These are phyloP conservation scores for Cylindrotheca closterium DNA, from an alignment of 108 stramenopile genomes.

Conservation along the genomic window DNA sequence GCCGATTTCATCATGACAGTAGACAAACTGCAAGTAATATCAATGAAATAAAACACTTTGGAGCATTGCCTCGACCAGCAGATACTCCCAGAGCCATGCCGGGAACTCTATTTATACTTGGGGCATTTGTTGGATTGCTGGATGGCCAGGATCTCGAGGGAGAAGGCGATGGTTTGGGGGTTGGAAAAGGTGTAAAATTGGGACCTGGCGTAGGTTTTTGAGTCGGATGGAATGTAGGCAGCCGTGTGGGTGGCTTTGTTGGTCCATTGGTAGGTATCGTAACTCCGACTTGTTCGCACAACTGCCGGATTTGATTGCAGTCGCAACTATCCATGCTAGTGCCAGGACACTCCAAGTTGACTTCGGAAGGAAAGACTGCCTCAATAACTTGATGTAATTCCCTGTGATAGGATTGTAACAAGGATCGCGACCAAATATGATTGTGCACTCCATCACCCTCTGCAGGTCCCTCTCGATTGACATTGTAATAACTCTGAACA, in stretches of 20 bases:
- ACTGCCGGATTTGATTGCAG: not conserved
- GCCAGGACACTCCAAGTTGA: not conserved
- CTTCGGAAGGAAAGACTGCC: not conserved
- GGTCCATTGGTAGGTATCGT: not conserved
- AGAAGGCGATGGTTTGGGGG: not conserved
- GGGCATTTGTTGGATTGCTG: no score
- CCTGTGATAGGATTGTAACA: not conserved
- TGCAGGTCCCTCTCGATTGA: not conserved
- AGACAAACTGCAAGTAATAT: no score
- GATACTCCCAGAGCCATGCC: no score
- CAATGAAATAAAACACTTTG: no score
- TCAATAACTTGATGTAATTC: not conserved
- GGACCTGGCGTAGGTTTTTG: not conserved
- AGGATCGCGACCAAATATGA: not conserved
- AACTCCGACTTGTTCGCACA: not conserved
- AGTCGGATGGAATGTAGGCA: not conserved
- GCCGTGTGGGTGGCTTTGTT: not conserved
- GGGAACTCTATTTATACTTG: no score
- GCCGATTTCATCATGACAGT: no score
- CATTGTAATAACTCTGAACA: not conserved
- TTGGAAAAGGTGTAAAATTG: not conserved
- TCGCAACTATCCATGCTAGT: not conserved
- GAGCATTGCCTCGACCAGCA: no score
- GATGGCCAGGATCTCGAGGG: no score
- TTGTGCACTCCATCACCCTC: not conserved